Evolutionary conservation across 352 stramenopile genomes (phyloP), one percentile per base, ranked within the genome.

Genomic region (Pilasporangium apinafurcum): DNA sequence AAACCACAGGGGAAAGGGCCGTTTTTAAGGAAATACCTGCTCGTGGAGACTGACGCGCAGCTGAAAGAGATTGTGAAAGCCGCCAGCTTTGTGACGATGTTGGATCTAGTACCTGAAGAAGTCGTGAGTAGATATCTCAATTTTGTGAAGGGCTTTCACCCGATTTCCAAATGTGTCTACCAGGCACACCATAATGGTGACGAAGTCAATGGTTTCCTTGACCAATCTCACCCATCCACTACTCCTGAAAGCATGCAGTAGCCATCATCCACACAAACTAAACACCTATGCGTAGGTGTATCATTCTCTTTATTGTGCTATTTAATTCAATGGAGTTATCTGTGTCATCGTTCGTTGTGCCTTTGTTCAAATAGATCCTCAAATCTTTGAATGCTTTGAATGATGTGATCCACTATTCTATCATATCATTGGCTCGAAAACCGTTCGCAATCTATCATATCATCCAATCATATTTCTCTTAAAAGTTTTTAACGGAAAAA

Each of bases 1-100:
- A 71, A 71, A 44, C 69, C 69, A 13, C 60, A 70, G 24, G 69
- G 69, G n/a, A 83, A 83, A 39, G 69, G 69, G 5, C 52, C 67
- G 1, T 56, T 79, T 29, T 39, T 83, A 25, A 37, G 69, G 20
- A 52, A 49, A 38, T 83, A 83, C 53, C 57, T 55, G 17, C 41
- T 48, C 0, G 48, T 60, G 5, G 40, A 39, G 1, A 56, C 8
- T 40, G 37, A 45, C 4, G 32, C 59, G 14, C 27, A 41, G 10
- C 10, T 65, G 1, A 27, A 56, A 6, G 53, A 61, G 9, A 44
- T 66, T 20, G 44, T 64, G 10, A 62, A 51, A 34, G 37, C 46
- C 2, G 55, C 52, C 6, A 33, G 44, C 17, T 70, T 83, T 12
- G 51, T 74, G 13, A 39, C 32, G 12, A 53, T 47, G 45, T 39